Percentiles rank a stretch among this genome's conserved stretches.
Evolutionary conservation across 352 stramenopile genomes (phyloP).

Genomic region (Phytophthora cryptogea): DNA sequence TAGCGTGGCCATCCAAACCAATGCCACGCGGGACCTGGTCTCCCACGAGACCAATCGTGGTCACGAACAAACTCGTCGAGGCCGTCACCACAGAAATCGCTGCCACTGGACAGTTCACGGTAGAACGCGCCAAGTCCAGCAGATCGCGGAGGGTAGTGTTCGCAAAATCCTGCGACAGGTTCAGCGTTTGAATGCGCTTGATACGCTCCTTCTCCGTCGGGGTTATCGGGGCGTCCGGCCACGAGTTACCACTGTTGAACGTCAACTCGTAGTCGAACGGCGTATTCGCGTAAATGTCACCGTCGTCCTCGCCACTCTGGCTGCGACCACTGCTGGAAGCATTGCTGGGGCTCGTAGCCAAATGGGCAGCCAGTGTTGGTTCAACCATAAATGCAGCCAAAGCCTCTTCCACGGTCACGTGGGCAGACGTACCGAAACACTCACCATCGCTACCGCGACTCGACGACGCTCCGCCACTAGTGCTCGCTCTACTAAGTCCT

Average conservation of each 20-base stretch:
- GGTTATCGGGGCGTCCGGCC: conserved; percentile 74
- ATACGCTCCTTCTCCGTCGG: conserved; percentile 57
- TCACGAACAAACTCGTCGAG: conserved; percentile 77
- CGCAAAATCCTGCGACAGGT: conserved; percentile 79
- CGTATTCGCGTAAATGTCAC: conserved; percentile 62
- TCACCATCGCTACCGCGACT: conserved; percentile 38
- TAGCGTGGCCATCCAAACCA: conserved; percentile 69
- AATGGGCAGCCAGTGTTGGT: conserved; percentile 33
- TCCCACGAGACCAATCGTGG: conserved; percentile 70
- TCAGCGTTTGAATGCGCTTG: conserved; percentile 62
- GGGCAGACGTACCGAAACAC: conserved; percentile 36
- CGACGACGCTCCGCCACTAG: conserved; percentile 28
- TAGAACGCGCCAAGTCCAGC: conserved; percentile 72
- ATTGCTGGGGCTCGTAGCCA: conserved; percentile 35
- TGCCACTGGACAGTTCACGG: conserved; percentile 70
- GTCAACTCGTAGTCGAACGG: conserved; percentile 67
- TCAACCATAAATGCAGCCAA: conserved; percentile 47
- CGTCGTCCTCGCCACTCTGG: conserved; percentile 49
- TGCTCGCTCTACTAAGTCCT: conserved; percentile 28
- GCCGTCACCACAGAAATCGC: conserved; percentile 73
- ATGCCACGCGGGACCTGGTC: conserved; percentile 83
- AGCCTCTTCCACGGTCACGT: conserved; percentile 47
- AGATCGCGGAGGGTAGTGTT: conserved; percentile 75
- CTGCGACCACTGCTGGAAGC: conserved; percentile 41
- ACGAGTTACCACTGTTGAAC: conserved; percentile 76